Evolutionary conservation across 2,329 filamentous ascomycete genomes (phyloP), one percentile per base, ranked within the genome.

Genomic region (Zymoseptoria tritici): DNA sequence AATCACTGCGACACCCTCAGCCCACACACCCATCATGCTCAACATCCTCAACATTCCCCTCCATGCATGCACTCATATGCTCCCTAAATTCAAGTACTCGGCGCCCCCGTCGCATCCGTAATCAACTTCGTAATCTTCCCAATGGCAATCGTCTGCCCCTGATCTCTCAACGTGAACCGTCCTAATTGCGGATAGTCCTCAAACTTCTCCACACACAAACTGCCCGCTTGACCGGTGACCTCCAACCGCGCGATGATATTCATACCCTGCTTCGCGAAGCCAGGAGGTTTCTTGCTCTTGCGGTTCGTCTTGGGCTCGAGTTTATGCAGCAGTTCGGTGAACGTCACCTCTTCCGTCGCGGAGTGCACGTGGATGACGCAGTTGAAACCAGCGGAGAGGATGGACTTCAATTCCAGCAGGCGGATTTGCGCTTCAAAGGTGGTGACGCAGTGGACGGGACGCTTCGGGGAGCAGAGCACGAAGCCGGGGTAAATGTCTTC

Each of bases 141-240:
- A 79, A 99, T 99, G 59, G 94, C 94, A 79, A 99, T 97, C 0
- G 94, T 99, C 89, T 97, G 93, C 70, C 94, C 94, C 87, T 97
- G 72, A 57, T 73, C 91, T 82, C 91, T 82, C 57, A 96, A 82
- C 19, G 91, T 96, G 76, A 96, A 96, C 51, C 91, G 86, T 71
- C 91, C 91, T 76, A 96, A 84, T 77, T 97, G 94, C 61, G 92
- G 87, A 77, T 97, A 97, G 73, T 97, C 93, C 72, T 97, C 92
- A 69, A 97, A 99, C 64, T 83, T 85, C 79, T 99, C 94, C 24
- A 97, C 86, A 76, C 95, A 97, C 42, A 99, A 91, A 50, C 86
- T 85, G 59, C 91, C 91, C 16, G 90, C 89, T 59, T 87, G 90
- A 66, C 91, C 90, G 58, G 85, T 95, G 3, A 97, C 85, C 73